phyloP scores from a whole-genome alignment of 805 yeast genomes.

The Zygotorulaspora florentina region DNA sequence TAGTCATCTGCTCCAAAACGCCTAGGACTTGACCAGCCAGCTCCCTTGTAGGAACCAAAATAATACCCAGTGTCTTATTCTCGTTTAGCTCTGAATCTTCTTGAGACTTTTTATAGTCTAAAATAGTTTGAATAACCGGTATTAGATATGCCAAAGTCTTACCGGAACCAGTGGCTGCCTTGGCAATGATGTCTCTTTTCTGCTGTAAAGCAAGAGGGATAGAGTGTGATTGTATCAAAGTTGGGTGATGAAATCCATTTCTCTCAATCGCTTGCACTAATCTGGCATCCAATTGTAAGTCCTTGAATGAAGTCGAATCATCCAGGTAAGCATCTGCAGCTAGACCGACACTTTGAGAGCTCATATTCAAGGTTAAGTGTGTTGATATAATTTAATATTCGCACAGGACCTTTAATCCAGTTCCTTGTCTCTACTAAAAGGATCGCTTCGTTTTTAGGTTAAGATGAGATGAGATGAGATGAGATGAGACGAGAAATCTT shows the following conservation, averaged over 20 bases:
- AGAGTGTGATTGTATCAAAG: constrained; percentile 86
- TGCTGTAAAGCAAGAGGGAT: constrained; percentile 88
- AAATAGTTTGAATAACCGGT: constrained; percentile 77
- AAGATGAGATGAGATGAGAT: constrained; percentile 18
- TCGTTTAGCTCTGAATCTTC: constrained; percentile 19
- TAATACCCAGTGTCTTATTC: constrained; percentile 49
- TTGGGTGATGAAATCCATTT: constrained; percentile 79
- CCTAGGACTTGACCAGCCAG: constrained; percentile 78
- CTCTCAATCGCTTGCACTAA: constrained; percentile 77
- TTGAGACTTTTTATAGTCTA: constrained; percentile 40
- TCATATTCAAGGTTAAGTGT: constrained; percentile 14
- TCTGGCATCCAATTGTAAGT: constrained; percentile 77
- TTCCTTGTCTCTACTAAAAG: not conserved
- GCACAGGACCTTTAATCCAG: not conserved
- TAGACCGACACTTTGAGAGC: constrained; percentile 30
- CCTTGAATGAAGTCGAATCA: constrained; percentile 64
- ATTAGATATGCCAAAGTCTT: constrained; percentile 88
- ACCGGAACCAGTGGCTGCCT: constrained; percentile 94
- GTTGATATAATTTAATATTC: not conserved
- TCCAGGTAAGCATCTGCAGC: constrained; percentile 70
- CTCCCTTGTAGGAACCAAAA: constrained; percentile 91
- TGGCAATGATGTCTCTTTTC: constrained; percentile 86
- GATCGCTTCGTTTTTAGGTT: too few species aligned
- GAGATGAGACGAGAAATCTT: constrained; percentile 30
- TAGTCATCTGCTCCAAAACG: constrained; percentile 62